Evolutionary conservation across 2,329 filamentous ascomycete species (phyloP).

Genomic region (Colletotrichum sp.): DNA sequence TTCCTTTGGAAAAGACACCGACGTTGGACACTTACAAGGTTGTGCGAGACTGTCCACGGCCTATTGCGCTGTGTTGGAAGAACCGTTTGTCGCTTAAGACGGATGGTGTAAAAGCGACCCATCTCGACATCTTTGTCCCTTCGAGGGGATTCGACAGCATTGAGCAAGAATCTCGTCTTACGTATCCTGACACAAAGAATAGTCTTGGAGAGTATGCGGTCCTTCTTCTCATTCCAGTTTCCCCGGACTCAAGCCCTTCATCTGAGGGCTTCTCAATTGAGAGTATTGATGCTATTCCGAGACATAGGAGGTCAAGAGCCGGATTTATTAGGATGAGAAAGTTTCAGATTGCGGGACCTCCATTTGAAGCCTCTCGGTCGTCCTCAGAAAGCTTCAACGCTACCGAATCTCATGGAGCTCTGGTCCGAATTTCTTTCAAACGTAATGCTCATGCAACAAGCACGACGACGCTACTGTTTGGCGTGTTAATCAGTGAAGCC

Average conservation of each 20-base stretch:
- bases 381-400: not conserved
- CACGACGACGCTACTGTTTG: not conserved
- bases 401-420: not conserved
- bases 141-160: not conserved
- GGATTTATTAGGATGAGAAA: slow-evolving; percentile 1
- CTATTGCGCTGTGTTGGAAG: not conserved
- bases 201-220: slow-evolving; percentile 1
- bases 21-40: not conserved
- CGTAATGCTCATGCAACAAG: not conserved
- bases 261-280: accelerated
- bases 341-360: not conserved
- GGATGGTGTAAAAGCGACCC: not conserved
- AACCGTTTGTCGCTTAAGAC: not conserved
- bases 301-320: not conserved
- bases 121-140: slow-evolving; percentile 4
- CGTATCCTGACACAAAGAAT: not conserved
- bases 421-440: not conserved
- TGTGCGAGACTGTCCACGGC: not conserved
- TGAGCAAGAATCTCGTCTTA: not conserved
- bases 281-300: not conserved
- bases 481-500: not conserved
- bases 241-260: not conserved
- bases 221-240: not conserved
- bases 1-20: not conserved
- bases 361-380: not conserved